Evolutionary conservation across 75 land plant species (phyloP).

Genomic region (Chamaecyparis obtusa): DNA sequence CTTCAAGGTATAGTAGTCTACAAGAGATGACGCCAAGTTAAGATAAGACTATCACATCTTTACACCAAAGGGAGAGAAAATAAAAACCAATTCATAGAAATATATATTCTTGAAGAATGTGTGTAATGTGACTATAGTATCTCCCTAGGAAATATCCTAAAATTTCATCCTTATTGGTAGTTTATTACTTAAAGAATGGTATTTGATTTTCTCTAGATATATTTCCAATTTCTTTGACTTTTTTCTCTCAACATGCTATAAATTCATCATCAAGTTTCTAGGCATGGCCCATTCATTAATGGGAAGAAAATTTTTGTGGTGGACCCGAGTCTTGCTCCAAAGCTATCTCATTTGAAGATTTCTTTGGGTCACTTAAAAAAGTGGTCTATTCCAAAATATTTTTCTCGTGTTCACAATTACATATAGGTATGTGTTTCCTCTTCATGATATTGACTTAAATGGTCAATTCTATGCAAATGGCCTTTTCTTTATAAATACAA

Average conservation of each 20-base stretch:
- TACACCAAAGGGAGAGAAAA: background rate
- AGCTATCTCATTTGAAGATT: constrained; percentile 87
- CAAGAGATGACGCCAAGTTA: background rate
- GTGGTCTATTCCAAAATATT: constrained; percentile 85
- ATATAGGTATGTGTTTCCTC: constrained; percentile 50
- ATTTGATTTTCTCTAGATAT: background rate
- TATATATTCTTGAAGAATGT: background rate
- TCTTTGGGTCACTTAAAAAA: constrained; percentile 86
- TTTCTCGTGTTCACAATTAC: constrained; percentile 58
- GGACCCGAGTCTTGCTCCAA: constrained; percentile 87
- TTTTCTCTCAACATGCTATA: background rate
- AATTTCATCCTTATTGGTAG: background rate
- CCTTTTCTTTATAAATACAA: background rate
- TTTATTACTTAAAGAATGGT: background rate
- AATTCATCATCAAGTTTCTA: background rate
- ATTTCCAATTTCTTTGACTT: background rate
- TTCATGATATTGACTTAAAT: background rate
- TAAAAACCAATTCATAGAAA: background rate
- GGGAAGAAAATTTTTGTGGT: constrained; percentile 72
- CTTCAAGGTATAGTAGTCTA: background rate
- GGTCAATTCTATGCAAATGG: background rate
- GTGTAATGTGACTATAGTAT: background rate
- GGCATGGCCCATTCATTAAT: constrained; percentile 86
- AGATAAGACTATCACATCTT: background rate
- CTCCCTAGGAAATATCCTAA: background rate